A percentile compares a stretch with the other conserved stretches of the same genome.
Evolutionary conservation across 306 rosid genomes (phyloP).

Genomic region (Urtica urens): DNA sequence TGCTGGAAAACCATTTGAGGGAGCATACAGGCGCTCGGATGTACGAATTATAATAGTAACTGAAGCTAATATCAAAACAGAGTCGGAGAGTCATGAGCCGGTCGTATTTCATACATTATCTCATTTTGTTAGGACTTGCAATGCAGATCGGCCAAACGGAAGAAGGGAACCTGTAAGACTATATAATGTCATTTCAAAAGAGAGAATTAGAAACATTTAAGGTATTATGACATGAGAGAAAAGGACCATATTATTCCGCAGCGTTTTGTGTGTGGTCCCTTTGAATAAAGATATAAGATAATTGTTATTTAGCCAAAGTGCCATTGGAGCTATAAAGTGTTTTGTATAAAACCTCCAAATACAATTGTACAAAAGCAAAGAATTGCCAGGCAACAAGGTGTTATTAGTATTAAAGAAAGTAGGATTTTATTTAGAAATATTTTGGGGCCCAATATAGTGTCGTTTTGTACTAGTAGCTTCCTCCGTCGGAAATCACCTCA

Average conservation of each 20-base stretch:
- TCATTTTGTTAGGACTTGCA: neutral
- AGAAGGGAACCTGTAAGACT: neutral
- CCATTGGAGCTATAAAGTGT: neutral
- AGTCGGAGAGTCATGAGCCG: too few species aligned
- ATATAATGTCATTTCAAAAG: conserved; percentile 11
- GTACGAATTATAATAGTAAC: too few species aligned
- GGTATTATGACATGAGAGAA: conserved; percentile 12
- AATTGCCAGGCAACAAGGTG: too few species aligned
- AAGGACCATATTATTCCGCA: neutral
- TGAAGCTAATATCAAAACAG: too few species aligned
- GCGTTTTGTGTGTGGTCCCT: conserved; percentile 14
- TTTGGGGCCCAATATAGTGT: conserved; percentile 8
- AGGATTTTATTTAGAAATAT: conserved; percentile 4
- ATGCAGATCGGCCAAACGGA: neutral
- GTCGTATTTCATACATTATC: neutral
- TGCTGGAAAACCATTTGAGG: too few species aligned
- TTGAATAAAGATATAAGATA: neutral
- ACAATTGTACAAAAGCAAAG: too few species aligned
- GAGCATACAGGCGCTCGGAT: too few species aligned
- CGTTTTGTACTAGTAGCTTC: conserved; percentile 7
- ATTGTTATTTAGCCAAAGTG: neutral
- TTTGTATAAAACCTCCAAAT: too few species aligned
- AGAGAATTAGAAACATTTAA: conserved; percentile 35
- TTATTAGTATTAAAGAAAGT: too few species aligned
- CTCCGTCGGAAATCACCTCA: conserved; percentile 4